A percentile compares a stretch with the other conserved stretches of the same genome.
phyloP scores from a whole-genome alignment of 768 basidiomycete species.

The Rhodotorula kratochvilovae region DNA sequence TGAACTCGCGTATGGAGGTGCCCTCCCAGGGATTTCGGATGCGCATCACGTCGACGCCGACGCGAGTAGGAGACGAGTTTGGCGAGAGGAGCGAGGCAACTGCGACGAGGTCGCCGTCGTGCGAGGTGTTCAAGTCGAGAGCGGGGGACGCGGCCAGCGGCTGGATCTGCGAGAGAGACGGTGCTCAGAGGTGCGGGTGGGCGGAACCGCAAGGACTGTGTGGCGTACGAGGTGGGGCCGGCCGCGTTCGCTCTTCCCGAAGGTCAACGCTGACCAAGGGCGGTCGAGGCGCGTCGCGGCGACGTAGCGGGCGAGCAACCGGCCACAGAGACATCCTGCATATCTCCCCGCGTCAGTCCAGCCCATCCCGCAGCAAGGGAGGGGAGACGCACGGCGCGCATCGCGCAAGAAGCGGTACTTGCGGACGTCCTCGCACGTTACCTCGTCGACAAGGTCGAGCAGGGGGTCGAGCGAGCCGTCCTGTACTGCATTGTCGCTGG shows the following conservation, averaged over 20 bases:
- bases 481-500: not conserved
- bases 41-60: conserved; percentile 33
- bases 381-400: conserved; percentile 24
- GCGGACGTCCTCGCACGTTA: not conserved
- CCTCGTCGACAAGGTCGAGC: conserved; percentile 8
- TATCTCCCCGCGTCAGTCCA: not conserved
- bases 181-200: not conserved
- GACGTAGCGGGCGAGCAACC: conserved; percentile 6
- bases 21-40: conserved; percentile 30
- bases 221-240: conserved; percentile 26
- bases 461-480: conserved; percentile 14
- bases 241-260: not conserved
- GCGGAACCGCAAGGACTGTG: too few species aligned
- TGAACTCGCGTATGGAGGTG: conserved; percentile 5
- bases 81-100: not conserved
- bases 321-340: conserved; percentile 28
- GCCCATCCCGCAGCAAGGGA: rapidly evolving
- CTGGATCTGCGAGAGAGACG: not conserved
- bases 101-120: conserved; percentile 12
- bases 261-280: not conserved
- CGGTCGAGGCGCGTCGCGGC: not conserved
- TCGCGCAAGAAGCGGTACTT: conserved; percentile 27
- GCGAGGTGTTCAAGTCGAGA: conserved; percentile 31
- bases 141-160: not conserved
- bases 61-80: too few species aligned